Percentiles rank a stretch among this genome's conserved stretches.
These are phyloP conservation scores for Cladophialophora bantiana DNA, from an alignment of 2,329 filamentous ascomycete genomes.

Conservation along the genomic window DNA sequence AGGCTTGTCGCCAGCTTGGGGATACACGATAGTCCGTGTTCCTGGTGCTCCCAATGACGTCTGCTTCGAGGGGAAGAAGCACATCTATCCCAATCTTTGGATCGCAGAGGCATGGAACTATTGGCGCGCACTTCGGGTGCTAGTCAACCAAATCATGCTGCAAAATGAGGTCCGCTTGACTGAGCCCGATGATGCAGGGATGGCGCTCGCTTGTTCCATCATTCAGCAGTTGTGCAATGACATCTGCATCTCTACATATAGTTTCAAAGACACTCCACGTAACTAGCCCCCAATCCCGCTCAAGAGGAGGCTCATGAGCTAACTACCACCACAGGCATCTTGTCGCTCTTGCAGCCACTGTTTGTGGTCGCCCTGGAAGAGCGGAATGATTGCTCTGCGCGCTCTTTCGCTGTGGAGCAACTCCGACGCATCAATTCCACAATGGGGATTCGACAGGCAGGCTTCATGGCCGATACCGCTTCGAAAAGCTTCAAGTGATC, in stretches of 20 bases:
- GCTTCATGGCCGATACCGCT: conserved; percentile 19
- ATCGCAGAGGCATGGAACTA: conserved; percentile 31
- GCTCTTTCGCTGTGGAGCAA: conserved; percentile 20
- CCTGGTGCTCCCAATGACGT: background rate
- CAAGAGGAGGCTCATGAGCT: background rate
- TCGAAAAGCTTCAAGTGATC: background rate
- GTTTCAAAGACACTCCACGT: conserved; percentile 21
- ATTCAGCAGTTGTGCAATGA: conserved; percentile 21
- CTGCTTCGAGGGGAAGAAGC: conserved; percentile 5
- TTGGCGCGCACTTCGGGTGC: conserved; percentile 22
- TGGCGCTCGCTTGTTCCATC: background rate
- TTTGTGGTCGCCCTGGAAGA: conserved; percentile 18
- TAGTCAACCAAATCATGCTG: conserved; percentile 22
- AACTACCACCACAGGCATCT: conserved; percentile 11
- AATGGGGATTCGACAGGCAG: conserved; percentile 22
- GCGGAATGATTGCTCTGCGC: conserved; percentile 5
- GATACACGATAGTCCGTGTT: conserved; percentile 3
- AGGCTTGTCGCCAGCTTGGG: conserved; percentile 18
- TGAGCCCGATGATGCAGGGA: background rate
- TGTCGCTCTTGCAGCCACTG: conserved; percentile 22
- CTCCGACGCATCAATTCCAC: conserved; percentile 15
- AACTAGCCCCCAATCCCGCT: background rate
- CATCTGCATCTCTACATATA: conserved; percentile 21
- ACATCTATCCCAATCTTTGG: conserved; percentile 25
- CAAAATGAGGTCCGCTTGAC: conserved; percentile 6